A percentile compares a stretch with the other conserved stretches of the same genome.
Evolutionary conservation across 2,329 filamentous ascomycete genomes (phyloP).

Genomic region (Calonectria pauciramosa): DNA sequence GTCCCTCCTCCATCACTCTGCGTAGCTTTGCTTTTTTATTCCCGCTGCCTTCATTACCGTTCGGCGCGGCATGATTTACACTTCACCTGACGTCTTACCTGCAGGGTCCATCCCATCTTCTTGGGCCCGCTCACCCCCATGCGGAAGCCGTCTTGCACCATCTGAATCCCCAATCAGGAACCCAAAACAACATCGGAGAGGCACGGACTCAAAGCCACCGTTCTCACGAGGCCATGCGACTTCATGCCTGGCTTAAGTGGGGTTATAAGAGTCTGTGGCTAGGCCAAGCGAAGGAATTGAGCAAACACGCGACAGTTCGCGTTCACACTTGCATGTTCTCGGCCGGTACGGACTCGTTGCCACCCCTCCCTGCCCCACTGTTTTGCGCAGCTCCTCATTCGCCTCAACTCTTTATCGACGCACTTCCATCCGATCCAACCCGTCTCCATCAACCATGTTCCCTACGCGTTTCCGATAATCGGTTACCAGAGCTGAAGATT

Average conservation of each 20-base stretch:
- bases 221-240: neutral
- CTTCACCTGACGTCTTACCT: neutral
- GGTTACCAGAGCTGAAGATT: neutral
- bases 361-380: neutral
- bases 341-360: neutral
- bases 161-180: neutral
- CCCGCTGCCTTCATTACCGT: neutral
- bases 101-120: slow-evolving; percentile 17
- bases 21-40: neutral
- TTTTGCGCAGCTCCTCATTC: neutral
- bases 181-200: neutral
- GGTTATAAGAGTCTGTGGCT: neutral
- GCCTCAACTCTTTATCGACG: neutral
- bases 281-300: neutral
- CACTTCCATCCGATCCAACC: neutral
- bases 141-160: neutral
- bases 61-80: slow-evolving; percentile 1
- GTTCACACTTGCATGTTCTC: neutral
- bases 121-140: neutral
- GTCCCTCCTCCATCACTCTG: neutral
- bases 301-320: neutral
- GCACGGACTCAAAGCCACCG: neutral
- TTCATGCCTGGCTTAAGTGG: neutral
- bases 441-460: neutral
- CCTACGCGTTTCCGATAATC: neutral